Conservation (phyloP, 75 land plant genomes). For the Selaginella moellendorffii region DNA sequence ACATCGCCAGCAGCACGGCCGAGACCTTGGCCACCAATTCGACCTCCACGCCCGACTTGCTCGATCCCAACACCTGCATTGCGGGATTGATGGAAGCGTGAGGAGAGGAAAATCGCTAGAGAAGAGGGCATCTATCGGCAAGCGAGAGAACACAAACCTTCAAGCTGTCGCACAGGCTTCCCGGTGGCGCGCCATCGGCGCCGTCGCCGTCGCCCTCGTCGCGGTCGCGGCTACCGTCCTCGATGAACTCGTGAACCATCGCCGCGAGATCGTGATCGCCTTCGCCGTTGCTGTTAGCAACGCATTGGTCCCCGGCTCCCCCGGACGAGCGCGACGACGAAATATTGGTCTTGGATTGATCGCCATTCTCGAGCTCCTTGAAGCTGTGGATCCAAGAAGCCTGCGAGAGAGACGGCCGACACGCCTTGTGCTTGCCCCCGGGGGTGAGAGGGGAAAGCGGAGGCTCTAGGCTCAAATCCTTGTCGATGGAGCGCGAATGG, state of each 20-base stretch:
- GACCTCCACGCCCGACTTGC: constrained; percentile 6
- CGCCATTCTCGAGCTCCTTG: background rate
- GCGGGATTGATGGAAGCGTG: background rate
- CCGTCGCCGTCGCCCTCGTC: constrained; percentile 9
- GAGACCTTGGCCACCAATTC: constrained; percentile 19
- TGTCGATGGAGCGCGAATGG: no score
- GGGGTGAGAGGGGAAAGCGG: background rate
- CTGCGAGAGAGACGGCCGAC: background rate
- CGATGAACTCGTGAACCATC: constrained; percentile 74
- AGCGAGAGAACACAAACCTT: constrained; percentile 12
- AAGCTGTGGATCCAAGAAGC: background rate
- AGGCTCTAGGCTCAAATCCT: background rate
- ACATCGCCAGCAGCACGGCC: constrained; percentile 11
- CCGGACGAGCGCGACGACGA: no score
- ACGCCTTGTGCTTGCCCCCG: background rate
- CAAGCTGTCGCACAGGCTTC: constrained; percentile 11
- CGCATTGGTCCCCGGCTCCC: no score
- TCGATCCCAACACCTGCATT: constrained; percentile 17
- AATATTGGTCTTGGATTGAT: no score
- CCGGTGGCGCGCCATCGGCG: constrained; percentile 1
- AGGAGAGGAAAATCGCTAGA: background rate
- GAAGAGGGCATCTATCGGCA: background rate
- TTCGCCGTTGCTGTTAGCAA: constrained; percentile 52
- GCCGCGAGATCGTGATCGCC: constrained; percentile 63
- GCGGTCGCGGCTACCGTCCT: constrained; percentile 24